Base-by-base conservation (phyloP, 331 rosid genomes). In the Pyrus hybrid region DNA sequence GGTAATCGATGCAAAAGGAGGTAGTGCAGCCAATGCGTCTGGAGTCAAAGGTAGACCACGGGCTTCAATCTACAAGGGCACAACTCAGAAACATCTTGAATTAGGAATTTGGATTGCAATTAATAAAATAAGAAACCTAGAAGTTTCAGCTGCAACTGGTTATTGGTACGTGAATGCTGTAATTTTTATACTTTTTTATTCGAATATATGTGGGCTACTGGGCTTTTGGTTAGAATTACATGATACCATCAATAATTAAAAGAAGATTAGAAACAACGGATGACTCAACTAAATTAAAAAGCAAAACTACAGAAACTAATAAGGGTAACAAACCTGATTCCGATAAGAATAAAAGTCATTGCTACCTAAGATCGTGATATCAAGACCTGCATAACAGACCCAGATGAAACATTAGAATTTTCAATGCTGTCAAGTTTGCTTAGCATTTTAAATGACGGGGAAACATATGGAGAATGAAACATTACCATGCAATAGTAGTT, bases 321-420 rank as follows among this genome's bases (percentile, higher is more conserved):
- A 37, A 6, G 26, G 75, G 75, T n/a, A 56, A 77, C 73, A 70
- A 80, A 94, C 97, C 89, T 87, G 93, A 80, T 86, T 94, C 81
- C 97, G 84, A 74, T 90, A 94, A 7, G 97, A 94, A 84, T 94
- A 94, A 64, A 94, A 94, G 77, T 90, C 96, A 65, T 94, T 94
- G 91, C 87, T 79, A 63, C 99, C 99, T 84, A 94, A 81, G 83
- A 94, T 88, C 51, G 97, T 94, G 81, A 94, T 88, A 78, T 92
- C 91, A 72, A 94, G 93, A 85, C 97, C 99, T 94, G 83, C 86
- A 71, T 13, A 60, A 76, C 67, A 43, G 87, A 80, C 71, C 78
- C 70, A 75, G 77, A 75, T 45, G 71, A 76, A 82, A 64, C 74
- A 83, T 76, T 35, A 79, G 68, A 72, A 12, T 33, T 71, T 8